Conservation (phyloP, 306 rosid genomes). For the Lathyrus oleraceus region DNA sequence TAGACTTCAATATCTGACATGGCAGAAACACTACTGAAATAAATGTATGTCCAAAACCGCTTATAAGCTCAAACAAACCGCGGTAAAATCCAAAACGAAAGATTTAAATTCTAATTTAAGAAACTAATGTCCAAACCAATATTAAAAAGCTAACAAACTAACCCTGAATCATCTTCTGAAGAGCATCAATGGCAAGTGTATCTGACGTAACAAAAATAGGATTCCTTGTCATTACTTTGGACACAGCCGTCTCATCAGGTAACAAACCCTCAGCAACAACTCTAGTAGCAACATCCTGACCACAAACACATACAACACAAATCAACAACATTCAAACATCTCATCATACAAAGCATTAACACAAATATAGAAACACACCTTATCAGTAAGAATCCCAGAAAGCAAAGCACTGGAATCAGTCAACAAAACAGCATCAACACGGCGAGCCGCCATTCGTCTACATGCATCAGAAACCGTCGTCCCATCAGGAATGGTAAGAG, state of each 20-base stretch:
- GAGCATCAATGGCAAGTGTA: slow-evolving; percentile 89
- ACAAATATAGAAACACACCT: slow-evolving; percentile 41
- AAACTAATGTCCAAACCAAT: background rate
- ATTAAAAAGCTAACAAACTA: slow-evolving; percentile 4
- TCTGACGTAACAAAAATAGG: slow-evolving; percentile 83
- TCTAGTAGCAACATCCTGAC: slow-evolving; percentile 71
- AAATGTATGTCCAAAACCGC: background rate
- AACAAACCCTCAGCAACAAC: slow-evolving; percentile 83
- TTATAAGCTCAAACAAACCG: background rate
- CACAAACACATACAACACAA: slow-evolving; percentile 18
- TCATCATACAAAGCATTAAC: background rate
- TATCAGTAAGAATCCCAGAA: slow-evolving; percentile 87
- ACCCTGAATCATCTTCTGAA: slow-evolving; percentile 97
- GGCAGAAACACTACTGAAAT: background rate
- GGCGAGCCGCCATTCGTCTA: slow-evolving; percentile 92
- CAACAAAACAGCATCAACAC: slow-evolving; percentile 78
- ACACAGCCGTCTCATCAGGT: slow-evolving; percentile 78
- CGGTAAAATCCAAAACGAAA: background rate
- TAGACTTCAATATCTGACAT: background rate
- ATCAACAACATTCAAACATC: background rate
- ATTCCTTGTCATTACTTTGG: slow-evolving; percentile 84
- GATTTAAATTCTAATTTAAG: background rate
- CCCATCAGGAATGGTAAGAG: slow-evolving; percentile 88
- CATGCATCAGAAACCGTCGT: slow-evolving; percentile 90
- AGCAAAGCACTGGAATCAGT: slow-evolving; percentile 91